A percentile compares a stretch with the other conserved stretches of the same genome.
Evolutionary conservation across 169 alveolate genomes (phyloP).

Genomic region (Plasmodium gaboni): DNA sequence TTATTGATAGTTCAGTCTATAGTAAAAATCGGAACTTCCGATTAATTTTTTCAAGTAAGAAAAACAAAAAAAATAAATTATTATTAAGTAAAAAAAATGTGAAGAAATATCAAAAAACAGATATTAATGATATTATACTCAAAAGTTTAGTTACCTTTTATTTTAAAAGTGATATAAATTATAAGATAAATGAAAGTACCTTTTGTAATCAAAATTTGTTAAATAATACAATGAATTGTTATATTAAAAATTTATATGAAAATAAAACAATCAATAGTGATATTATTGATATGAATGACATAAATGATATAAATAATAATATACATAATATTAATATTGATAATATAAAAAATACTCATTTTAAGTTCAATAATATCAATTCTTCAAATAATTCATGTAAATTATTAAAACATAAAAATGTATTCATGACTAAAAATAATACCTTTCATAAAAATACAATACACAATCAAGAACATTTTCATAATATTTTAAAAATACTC

Average conservation of each 20-base stretch:
- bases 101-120: slow-evolving; percentile 33
- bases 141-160: slow-evolving; percentile 64
- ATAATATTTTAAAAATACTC: slow-evolving; percentile 65
- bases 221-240: too few relatives aligned
- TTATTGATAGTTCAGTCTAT: slow-evolving; percentile 72
- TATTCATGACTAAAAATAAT: slow-evolving; percentile 7
- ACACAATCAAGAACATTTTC: slow-evolving; percentile 16
- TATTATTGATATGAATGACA: not conserved
- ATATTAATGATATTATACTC: slow-evolving; percentile 35
- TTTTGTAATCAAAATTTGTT: slow-evolving; percentile 1
- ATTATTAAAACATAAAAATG: not conserved
- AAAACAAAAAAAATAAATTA: slow-evolving; percentile 61
- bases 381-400: not conserved
- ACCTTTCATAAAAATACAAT: not conserved
- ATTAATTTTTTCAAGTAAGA: slow-evolving; percentile 75
- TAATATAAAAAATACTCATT: too few relatives aligned
- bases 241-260: not conserved
- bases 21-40: slow-evolving; percentile 74
- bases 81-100: slow-evolving; percentile 41
- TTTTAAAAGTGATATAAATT: slow-evolving; percentile 9
- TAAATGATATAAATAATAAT: not conserved
- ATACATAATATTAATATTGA: not conserved
- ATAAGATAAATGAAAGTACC: slow-evolving; percentile 24
- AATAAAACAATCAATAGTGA: not conserved
- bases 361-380: too few relatives aligned